Percentiles rank a stretch among this genome's conserved stretches.
Evolutionary conservation across 192 early-diverging fungal species (phyloP).

Genomic region (Coemansia sp.): DNA sequence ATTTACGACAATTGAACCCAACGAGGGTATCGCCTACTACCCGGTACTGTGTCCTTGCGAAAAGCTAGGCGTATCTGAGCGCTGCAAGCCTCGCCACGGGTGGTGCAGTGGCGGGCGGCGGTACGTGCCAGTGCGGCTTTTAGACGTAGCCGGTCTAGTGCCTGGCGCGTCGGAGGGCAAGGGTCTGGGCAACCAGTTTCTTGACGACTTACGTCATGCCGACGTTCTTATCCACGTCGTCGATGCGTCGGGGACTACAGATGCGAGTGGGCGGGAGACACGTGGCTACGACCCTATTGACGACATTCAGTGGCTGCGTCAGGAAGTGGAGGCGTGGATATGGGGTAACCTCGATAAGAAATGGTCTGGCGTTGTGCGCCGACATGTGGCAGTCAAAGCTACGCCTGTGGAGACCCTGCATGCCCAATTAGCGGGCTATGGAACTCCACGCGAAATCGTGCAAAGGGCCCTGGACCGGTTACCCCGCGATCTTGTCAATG

Average conservation of each 20-base stretch:
- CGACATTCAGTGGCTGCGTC: slow-evolving; percentile 81
- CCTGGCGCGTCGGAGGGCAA: slow-evolving; percentile 78
- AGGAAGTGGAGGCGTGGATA: slow-evolving; percentile 78
- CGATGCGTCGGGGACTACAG: slow-evolving; percentile 83
- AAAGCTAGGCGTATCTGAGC: slow-evolving; percentile 51
- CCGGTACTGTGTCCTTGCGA: slow-evolving; percentile 73
- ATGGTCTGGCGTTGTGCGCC: slow-evolving; percentile 69
- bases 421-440: slow-evolving; percentile 54
- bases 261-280: slow-evolving; percentile 75
- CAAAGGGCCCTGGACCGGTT: slow-evolving; percentile 36
- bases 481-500: not conserved
- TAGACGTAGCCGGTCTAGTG: slow-evolving; percentile 85
- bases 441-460: slow-evolving; percentile 29
- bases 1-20: slow-evolving; percentile 87
- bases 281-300: slow-evolving; percentile 81
- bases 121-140: slow-evolving; percentile 69
- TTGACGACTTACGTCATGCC: slow-evolving; percentile 79
- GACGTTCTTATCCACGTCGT: slow-evolving; percentile 84
- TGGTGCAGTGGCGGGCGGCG: slow-evolving; percentile 68
- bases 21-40: slow-evolving; percentile 78
- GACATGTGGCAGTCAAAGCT: slow-evolving; percentile 63
- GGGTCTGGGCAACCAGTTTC: slow-evolving; percentile 79
- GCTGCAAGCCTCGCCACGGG: slow-evolving; percentile 77
- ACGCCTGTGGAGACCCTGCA: slow-evolving; percentile 46
- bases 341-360: slow-evolving; percentile 69